phyloP scores from a whole-genome alignment of 2,329 filamentous ascomycete species.

The Exophiala lecanii-corni region DNA sequence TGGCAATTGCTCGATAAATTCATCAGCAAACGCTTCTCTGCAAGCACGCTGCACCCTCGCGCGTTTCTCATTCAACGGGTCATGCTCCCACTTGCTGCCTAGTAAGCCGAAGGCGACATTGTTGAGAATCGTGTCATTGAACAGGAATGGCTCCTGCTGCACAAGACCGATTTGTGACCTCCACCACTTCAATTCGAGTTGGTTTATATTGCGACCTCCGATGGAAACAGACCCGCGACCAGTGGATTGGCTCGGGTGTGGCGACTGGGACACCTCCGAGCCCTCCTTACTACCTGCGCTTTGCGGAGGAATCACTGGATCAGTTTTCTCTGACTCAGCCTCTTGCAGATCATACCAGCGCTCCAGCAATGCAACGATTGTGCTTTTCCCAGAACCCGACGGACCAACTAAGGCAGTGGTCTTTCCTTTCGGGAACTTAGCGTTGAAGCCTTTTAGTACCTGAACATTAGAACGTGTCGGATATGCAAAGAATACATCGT shows the following conservation, averaged over 20 bases:
- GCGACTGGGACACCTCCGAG: slow-evolving; percentile 1
- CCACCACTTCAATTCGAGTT: slow-evolving; percentile 60
- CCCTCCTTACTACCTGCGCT: slow-evolving; percentile 4
- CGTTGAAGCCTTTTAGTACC: slow-evolving; percentile 34
- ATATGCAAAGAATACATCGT: slow-evolving; percentile 67
- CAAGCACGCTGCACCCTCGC: slow-evolving; percentile 58
- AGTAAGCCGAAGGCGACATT: slow-evolving; percentile 59
- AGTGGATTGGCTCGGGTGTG: slow-evolving; percentile 6
- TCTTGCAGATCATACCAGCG: slow-evolving; percentile 37
- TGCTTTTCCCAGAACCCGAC: slow-evolving; percentile 44
- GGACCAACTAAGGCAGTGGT: slow-evolving; percentile 43
- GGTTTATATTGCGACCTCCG: slow-evolving; percentile 48
- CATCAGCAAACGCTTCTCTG: slow-evolving; percentile 63
- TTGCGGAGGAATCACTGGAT: neutral
- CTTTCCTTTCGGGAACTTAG: slow-evolving; percentile 34
- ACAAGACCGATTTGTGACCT: slow-evolving; percentile 58
- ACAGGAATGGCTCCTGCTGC: slow-evolving; percentile 64
- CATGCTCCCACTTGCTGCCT: slow-evolving; percentile 34
- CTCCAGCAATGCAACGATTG: slow-evolving; percentile 40
- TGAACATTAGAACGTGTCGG: slow-evolving; percentile 44
- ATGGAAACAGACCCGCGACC: slow-evolving; percentile 48
- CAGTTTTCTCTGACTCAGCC: neutral
- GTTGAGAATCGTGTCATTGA: slow-evolving; percentile 60
- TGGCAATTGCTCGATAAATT: slow-evolving; percentile 63
- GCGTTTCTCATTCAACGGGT: slow-evolving; percentile 33